Evolutionary conservation across 345 rosid species (phyloP), one percentile per base, ranked within the genome.

Genomic region (Populus ilicifolia): DNA sequence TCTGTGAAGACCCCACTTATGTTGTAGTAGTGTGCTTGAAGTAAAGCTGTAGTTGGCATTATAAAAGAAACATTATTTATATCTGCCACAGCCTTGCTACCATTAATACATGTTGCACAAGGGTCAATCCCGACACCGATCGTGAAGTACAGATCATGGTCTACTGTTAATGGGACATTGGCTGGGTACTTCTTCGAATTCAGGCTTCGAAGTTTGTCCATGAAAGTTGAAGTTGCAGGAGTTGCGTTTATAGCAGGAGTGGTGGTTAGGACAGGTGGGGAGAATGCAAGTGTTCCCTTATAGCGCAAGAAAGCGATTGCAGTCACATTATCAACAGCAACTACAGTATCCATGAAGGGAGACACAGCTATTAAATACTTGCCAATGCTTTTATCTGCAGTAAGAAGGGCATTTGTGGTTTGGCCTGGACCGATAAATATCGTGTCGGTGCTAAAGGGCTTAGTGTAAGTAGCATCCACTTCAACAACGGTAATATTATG

Each of bases 291-390:
- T 25, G 88, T 84, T 43, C 82, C 73, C 30, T 81, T 84, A 76
- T 93, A 93, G 33, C 83, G 78, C 70, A 93, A 52, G 78, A 78
- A 86, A 25, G 86, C 93, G 0, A 81, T 70, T 10, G 80, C 82
- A 0, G 94, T 91, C 23, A 78, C 73, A 70, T 91, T 90, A 70
- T 93, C 83, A 13, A 93, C 87, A 2, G 90, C 78, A 14, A 93
- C 88, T 29, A 70, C 6, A 1, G 92, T 89, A 70, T 93, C 97
- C 97, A 91, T 93, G 87, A 93, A 93, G 9, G 97, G 94, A 6
- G 94, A 89, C 48, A 90, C 56, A 27, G 89, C 86, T 56, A 91
- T 85, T 62, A 88, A 41, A 85, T 81, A 93, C 70, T 84, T 91
- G 17, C 91, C 90, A 17, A 56, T 43, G 30, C 38, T 75, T 74